Conservation (phyloP, 2,329 filamentous ascomycete genomes). For the Verticillium zaregamsianum region DNA sequence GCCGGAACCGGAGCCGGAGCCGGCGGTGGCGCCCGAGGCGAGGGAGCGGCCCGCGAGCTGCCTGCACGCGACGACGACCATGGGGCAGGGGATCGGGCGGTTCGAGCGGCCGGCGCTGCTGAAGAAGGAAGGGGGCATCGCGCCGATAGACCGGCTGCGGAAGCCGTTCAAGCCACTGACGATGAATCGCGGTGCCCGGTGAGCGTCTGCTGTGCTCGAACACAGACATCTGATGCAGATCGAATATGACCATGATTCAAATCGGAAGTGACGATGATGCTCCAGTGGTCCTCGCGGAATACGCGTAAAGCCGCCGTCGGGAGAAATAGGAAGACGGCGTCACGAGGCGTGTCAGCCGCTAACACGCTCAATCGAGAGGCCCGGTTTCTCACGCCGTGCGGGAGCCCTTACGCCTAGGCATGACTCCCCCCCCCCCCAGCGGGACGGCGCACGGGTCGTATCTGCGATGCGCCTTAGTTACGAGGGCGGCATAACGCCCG, state of each 20-base stretch:
- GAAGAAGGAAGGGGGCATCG: constrained; percentile 32
- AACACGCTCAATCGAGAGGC: not conserved
- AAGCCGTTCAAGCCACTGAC: constrained; percentile 56
- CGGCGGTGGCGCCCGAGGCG: constrained; percentile 24
- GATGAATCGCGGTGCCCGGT: constrained; percentile 32
- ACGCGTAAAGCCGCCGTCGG: not conserved
- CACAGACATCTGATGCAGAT: not conserved
- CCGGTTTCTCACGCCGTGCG: too few relatives aligned
- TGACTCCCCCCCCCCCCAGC: not conserved
- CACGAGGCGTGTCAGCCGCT: not conserved
- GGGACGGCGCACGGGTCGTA: not conserved
- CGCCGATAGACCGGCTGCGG: constrained; percentile 44
- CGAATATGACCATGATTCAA: too few relatives aligned
- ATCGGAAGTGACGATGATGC: not conserved
- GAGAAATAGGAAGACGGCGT: not conserved
- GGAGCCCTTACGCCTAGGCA: not conserved
- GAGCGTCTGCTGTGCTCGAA: not conserved
- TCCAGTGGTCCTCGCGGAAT: not conserved
- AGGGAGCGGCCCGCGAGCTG: constrained; percentile 35
- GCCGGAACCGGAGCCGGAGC: constrained; percentile 14
- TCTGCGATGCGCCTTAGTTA: not conserved
- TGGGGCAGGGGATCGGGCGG: constrained; percentile 25
- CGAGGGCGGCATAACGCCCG: not conserved
- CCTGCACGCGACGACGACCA: constrained; percentile 46
- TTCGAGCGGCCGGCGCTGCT: constrained; percentile 41